Conservation (phyloP, 2,329 filamentous ascomycete species). For the Didymella pomorum region DNA sequence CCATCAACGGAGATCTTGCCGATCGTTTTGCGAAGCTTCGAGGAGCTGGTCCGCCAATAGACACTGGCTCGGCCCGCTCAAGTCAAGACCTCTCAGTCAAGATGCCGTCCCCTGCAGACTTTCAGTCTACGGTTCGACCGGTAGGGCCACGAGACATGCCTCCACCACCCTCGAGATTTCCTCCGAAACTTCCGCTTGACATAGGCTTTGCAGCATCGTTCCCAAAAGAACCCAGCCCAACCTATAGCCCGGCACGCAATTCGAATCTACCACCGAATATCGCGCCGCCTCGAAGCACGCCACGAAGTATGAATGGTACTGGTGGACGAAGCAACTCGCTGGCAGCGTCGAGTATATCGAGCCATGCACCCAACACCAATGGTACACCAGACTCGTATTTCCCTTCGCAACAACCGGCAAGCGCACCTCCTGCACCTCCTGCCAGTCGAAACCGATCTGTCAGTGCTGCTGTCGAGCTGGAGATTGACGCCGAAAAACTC, state of each 20-base stretch:
- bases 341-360: slow-evolving; percentile 49
- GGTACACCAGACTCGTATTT: slow-evolving; percentile 55
- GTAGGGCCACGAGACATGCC: slow-evolving; percentile 65
- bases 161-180: slow-evolving; percentile 37
- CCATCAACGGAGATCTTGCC: slow-evolving; percentile 43
- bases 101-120: slow-evolving; percentile 55
- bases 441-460: slow-evolving; percentile 49
- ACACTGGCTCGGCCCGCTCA: slow-evolving; percentile 33
- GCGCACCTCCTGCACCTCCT: slow-evolving; percentile 12
- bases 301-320: slow-evolving; percentile 67
- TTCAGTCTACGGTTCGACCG: slow-evolving; percentile 43
- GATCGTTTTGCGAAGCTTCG: slow-evolving; percentile 51
- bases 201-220: slow-evolving; percentile 64
- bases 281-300: slow-evolving; percentile 70
- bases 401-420: slow-evolving; percentile 36
- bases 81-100: slow-evolving; percentile 47
- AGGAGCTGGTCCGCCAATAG: slow-evolving; percentile 29
- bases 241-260: slow-evolving; percentile 79
- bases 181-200: slow-evolving; percentile 58
- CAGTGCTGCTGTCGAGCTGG: slow-evolving; percentile 64
- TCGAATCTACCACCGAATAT: slow-evolving; percentile 71
- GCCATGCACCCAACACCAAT: slow-evolving; percentile 49
- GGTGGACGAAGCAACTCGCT: slow-evolving; percentile 64
- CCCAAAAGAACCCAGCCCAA: slow-evolving; percentile 76
- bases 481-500: slow-evolving; percentile 74